A percentile compares a stretch with the other conserved stretches of the same genome.
phyloP scores from a whole-genome alignment of 2,329 filamentous ascomycete genomes.

The Talaromyces piceae region DNA sequence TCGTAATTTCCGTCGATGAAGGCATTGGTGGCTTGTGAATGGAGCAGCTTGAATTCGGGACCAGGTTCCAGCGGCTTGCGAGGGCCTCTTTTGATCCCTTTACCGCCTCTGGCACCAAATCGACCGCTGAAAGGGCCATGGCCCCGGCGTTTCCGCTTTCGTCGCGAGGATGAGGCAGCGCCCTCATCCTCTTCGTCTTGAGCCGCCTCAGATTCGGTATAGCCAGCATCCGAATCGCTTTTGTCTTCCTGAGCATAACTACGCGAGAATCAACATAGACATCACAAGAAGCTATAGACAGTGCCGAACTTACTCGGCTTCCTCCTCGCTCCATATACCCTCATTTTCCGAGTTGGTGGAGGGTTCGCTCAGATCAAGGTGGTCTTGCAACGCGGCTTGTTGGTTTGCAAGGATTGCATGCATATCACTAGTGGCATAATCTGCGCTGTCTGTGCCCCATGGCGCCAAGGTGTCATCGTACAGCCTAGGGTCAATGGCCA shows the following conservation, averaged over 20 bases:
- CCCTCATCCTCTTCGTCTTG: slow-evolving; percentile 9
- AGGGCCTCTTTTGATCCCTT: slow-evolving; percentile 40
- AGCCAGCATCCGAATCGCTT: slow-evolving; percentile 12
- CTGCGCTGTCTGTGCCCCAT: not conserved
- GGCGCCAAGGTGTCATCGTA: slow-evolving; percentile 2
- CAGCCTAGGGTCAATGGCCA: slow-evolving; percentile 11
- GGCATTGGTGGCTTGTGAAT: slow-evolving; percentile 41
- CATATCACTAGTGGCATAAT: not conserved
- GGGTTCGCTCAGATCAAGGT: slow-evolving; percentile 4
- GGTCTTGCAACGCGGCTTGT: slow-evolving; percentile 7
- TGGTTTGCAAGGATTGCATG: not conserved
- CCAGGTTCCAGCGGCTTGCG: slow-evolving; percentile 41
- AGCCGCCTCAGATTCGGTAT: slow-evolving; percentile 1
- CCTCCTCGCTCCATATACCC: not conserved
- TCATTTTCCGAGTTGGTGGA: slow-evolving; percentile 7
- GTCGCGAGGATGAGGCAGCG: slow-evolving; percentile 18
- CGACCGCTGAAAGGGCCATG: slow-evolving; percentile 29
- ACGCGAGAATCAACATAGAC: not conserved
- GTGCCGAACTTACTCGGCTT: not conserved
- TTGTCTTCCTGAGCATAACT: not conserved
- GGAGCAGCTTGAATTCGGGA: slow-evolving; percentile 40
- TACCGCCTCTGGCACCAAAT: slow-evolving; percentile 34
- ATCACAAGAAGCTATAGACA: not conserved
- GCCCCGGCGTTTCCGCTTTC: slow-evolving; percentile 25
- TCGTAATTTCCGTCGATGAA: slow-evolving; percentile 43